These are phyloP conservation scores for Globisporangium emineosum DNA, from an alignment of 352 stramenopile species.

Conservation along the genomic window DNA sequence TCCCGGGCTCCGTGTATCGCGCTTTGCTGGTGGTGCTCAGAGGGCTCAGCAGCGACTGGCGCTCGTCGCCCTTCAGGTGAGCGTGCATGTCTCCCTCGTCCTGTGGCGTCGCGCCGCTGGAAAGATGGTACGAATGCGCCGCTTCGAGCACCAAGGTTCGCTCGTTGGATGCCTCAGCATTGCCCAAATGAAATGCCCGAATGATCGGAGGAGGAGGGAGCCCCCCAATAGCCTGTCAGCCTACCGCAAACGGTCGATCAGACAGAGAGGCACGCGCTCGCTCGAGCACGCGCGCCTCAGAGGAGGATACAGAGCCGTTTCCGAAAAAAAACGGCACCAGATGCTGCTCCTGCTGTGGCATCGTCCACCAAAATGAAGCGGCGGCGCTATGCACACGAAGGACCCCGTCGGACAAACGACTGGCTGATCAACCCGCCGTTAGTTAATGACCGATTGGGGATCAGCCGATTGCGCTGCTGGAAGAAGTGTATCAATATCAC, in stretches of 20 bases:
- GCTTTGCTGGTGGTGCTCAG: neutral
- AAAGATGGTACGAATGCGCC: constrained; percentile 5
- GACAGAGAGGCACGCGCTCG: neutral
- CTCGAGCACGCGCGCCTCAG: neutral
- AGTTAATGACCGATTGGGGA: too few species aligned
- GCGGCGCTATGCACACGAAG: neutral
- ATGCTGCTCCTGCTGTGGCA: neutral
- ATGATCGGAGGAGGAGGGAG: neutral
- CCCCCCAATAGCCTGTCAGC: neutral
- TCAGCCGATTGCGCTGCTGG: too few species aligned
- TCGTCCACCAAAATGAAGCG: constrained; percentile 2
- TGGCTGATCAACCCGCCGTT: neutral
- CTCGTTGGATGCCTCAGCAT: neutral
- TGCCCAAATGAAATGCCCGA: neutral
- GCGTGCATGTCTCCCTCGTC: constrained; percentile 6
- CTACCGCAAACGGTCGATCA: neutral
- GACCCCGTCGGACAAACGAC: neutral
- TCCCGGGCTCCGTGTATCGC: neutral
- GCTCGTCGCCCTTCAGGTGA: constrained; percentile 9
- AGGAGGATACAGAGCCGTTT: neutral
- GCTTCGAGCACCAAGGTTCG: neutral
- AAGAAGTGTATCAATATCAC: too few species aligned
- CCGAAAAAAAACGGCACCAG: neutral
- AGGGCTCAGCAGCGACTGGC: constrained; percentile 11
- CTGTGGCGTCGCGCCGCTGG: neutral